Evolutionary conservation across 2,329 filamentous ascomycete genomes (phyloP).

Genomic region (Triangularia setosa): DNA sequence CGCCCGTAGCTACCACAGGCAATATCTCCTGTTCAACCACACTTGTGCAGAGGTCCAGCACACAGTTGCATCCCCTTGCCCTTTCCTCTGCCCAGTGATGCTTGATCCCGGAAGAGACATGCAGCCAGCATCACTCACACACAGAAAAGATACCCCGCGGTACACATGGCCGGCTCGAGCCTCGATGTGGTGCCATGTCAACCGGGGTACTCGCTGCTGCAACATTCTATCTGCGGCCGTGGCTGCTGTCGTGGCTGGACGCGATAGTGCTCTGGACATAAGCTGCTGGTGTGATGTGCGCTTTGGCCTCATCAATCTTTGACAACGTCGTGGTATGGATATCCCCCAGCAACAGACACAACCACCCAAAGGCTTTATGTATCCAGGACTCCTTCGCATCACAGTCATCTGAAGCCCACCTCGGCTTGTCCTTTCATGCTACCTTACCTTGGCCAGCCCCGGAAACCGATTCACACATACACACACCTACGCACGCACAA

Average conservation of each 20-base stretch:
- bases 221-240: constrained; percentile 18
- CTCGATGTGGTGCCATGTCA: constrained; percentile 6
- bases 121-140: constrained; percentile 10
- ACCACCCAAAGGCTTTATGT: neutral
- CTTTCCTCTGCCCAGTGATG: constrained; percentile 8
- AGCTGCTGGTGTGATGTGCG: constrained; percentile 1
- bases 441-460: neutral
- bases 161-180: constrained; percentile 11
- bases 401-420: neutral
- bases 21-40: constrained; percentile 26
- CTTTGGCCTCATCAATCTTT: constrained; percentile 3
- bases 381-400: neutral
- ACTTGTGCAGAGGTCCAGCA: constrained; percentile 15
- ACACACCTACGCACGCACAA: neutral
- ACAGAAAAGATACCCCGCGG: constrained; percentile 3
- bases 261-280: neutral
- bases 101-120: constrained; percentile 24
- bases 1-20: constrained; percentile 22
- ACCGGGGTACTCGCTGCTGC: constrained; percentile 12
- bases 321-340: neutral
- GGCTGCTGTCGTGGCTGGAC: constrained; percentile 12
- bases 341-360: neutral
- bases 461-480: neutral
- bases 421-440: neutral
- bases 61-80: neutral